Evolutionary conservation across 306 rosid genomes (phyloP).

Genomic region (Ormosia semicastrata): DNA sequence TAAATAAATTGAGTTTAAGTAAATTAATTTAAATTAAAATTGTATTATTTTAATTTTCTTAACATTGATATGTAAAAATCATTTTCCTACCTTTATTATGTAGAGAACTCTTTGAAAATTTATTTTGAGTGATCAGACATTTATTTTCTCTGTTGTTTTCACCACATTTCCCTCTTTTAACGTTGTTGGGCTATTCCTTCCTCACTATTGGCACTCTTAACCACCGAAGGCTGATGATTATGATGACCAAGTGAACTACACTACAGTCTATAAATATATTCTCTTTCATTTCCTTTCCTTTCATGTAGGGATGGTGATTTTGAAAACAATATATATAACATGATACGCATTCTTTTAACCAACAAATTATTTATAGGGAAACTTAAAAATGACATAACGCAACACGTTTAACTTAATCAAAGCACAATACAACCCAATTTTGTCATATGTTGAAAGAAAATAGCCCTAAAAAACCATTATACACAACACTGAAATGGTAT

Average conservation of each 20-base stretch:
- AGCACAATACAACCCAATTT: not conserved
- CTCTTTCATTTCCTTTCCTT: no score
- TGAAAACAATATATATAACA: no score
- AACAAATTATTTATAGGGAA: no score
- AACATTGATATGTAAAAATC: not conserved
- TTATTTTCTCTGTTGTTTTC: not conserved
- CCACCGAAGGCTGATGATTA: not conserved
- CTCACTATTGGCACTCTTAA: not conserved
- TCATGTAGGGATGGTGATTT: no score
- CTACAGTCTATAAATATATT: no score
- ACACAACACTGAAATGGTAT: not conserved
- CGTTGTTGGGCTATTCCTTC: not conserved
- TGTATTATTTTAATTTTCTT: not conserved
- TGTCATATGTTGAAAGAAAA: not conserved
- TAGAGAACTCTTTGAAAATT: not conserved
- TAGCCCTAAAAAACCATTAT: not conserved
- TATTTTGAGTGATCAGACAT: not conserved
- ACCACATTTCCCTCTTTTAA: not conserved
- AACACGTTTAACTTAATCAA: no score
- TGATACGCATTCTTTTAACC: no score
- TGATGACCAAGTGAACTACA: not conserved
- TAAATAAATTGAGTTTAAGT: not conserved
- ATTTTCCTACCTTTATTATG: not conserved
- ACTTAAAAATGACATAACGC: no score
- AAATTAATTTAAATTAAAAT: not conserved